phyloP scores from a whole-genome alignment of 805 yeast species.

The Trichomonascus vanleenenianus region DNA sequence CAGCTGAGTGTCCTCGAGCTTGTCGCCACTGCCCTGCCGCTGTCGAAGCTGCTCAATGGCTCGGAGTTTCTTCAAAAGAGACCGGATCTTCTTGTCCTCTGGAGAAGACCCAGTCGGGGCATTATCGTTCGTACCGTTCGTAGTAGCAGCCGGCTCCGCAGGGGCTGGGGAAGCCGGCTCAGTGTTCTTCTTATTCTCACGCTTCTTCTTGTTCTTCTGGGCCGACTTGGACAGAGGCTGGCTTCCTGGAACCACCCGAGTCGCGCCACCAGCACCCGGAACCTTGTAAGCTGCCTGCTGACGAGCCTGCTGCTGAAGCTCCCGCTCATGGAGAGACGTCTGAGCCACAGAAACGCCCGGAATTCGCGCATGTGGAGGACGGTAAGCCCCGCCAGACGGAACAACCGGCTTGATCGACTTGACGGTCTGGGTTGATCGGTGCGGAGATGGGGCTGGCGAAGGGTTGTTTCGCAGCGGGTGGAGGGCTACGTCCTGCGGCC shows the following conservation, averaged over 20 bases:
- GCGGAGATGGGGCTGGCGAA: conserved; percentile 52
- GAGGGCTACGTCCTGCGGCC: conserved; percentile 48
- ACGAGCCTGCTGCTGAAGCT: conserved; percentile 9
- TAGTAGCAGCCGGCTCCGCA: conserved; percentile 11
- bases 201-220: conserved; percentile 67
- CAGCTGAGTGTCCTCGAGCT: conserved; percentile 87
- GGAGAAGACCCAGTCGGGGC: conserved; percentile 35
- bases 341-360: conserved; percentile 29
- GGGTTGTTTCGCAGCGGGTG: conserved; percentile 45
- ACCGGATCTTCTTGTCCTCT: conserved; percentile 89
- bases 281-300: conserved; percentile 1
- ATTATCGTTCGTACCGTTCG: neutral
- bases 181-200: conserved; percentile 35
- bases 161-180: conserved; percentile 8
- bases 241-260: conserved; percentile 26
- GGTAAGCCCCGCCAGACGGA: conserved; percentile 63
- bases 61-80: conserved; percentile 82
- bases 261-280: conserved; percentile 20
- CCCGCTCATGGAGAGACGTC: conserved; percentile 21
- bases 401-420: conserved; percentile 46
- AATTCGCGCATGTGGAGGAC: conserved; percentile 91
- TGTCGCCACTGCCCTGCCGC: conserved; percentile 76
- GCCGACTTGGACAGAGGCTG: conserved; percentile 45
- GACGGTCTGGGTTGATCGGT: conserved; percentile 48
- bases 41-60: conserved; percentile 89